Percentiles rank a stretch among this genome's conserved stretches.
These are phyloP conservation scores for Pythium catenulatum DNA, from an alignment of 352 stramenopile species.

Conservation along the genomic window DNA sequence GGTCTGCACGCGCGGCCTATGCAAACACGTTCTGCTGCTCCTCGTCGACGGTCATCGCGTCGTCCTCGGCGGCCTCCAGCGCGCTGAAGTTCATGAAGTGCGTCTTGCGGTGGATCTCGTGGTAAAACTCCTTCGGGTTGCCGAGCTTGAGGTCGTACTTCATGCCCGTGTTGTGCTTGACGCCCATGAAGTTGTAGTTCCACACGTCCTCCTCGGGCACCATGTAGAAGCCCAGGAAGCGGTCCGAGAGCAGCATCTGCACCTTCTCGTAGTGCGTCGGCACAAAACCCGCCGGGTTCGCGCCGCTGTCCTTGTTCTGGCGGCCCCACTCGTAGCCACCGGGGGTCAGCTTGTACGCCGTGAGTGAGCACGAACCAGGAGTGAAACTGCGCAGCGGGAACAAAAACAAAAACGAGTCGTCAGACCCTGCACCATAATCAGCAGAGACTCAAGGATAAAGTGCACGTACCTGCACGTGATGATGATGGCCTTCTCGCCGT, in stretches of 20 bases:
- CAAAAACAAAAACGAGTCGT: conserved; percentile 19
- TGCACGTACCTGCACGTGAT: conserved; percentile 95
- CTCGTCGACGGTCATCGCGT: conserved; percentile 93
- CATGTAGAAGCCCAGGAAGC: conserved; percentile 99
- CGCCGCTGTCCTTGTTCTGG: conserved; percentile 97
- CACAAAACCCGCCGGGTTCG: conserved; percentile 96
- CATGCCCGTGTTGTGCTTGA: conserved; percentile 98
- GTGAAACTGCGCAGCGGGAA: conserved; percentile 98
- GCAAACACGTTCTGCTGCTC: conserved; percentile 94
- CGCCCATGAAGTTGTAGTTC: conserved; percentile 99
- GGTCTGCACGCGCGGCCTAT: conserved; percentile 49
- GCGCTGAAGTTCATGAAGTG: conserved; percentile 99
- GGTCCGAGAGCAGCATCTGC: conserved; percentile 99
- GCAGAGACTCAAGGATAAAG: too few relatives aligned
- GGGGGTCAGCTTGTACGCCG: conserved; percentile 98
- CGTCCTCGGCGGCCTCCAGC: conserved; percentile 96
- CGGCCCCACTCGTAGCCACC: conserved; percentile 98
- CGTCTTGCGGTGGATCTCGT: conserved; percentile 98
- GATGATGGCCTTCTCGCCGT: conserved; percentile 98
- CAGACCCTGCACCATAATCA: too few relatives aligned
- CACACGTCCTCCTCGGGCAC: conserved; percentile 98
- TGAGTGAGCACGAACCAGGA: conserved; percentile 99
- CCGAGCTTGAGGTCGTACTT: conserved; percentile 98
- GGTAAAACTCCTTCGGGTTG: conserved; percentile 99
- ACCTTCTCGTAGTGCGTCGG: conserved; percentile 99